phyloP scores from a whole-genome alignment of 345 rosid species.

The Eucalyptus caleyi region DNA sequence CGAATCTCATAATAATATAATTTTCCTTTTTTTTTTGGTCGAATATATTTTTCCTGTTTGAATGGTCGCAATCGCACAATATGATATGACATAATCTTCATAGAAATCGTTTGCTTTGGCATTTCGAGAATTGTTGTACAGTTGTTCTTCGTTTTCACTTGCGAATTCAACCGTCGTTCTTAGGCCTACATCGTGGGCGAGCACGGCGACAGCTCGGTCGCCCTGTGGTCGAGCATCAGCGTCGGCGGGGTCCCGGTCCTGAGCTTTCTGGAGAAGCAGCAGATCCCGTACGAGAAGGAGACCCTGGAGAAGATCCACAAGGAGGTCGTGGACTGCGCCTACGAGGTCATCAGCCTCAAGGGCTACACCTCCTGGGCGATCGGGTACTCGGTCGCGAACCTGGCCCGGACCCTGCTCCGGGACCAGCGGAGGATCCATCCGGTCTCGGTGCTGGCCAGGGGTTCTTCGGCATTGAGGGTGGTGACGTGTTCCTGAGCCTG shows the following conservation, averaged over 20 bases:
- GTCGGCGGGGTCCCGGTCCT: slow-evolving; percentile 82
- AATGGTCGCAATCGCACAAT: not conserved
- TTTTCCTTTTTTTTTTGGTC: not conserved
- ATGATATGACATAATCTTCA: not conserved
- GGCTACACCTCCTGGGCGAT: slow-evolving; percentile 98
- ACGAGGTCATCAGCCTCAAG: slow-evolving; percentile 74
- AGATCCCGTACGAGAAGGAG: slow-evolving; percentile 66
- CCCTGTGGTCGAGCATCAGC: slow-evolving; percentile 92
- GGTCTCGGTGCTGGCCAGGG: slow-evolving; percentile 77
- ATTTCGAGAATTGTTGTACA: not conserved
- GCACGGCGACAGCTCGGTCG: slow-evolving; percentile 97
- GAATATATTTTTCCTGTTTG: not conserved
- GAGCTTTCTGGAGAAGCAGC: slow-evolving; percentile 59
- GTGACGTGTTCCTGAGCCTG: slow-evolving; percentile 80
- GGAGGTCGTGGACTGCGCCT: slow-evolving; percentile 53
- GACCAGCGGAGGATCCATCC: slow-evolving; percentile 91
- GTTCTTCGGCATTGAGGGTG: slow-evolving; percentile 53
- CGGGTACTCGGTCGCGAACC: slow-evolving; percentile 81
- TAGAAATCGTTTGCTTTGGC: not conserved
- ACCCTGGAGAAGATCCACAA: slow-evolving; percentile 75
- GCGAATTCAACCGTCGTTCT: not conserved
- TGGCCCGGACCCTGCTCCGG: slow-evolving; percentile 60
- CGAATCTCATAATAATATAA: not conserved
- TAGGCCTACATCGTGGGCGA: slow-evolving; percentile 88
- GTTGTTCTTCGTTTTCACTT: not conserved